Evolutionary conservation across 2,329 filamentous ascomycete species (phyloP), one percentile per base, ranked within the genome.

Genomic region (Fonsecaea multimorphosa): DNA sequence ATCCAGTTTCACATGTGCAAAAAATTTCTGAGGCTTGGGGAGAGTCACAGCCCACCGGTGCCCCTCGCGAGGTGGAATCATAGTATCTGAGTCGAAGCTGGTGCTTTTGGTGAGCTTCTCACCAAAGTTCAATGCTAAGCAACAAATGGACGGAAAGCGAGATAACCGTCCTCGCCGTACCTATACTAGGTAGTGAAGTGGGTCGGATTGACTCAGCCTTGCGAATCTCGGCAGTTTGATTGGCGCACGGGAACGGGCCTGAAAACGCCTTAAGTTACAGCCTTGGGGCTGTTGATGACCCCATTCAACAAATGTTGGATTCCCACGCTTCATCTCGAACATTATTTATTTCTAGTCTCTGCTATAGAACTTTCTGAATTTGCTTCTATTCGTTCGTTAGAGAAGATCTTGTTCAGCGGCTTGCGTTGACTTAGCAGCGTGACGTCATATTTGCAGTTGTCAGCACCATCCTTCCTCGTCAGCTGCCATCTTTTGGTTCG

Each of bases 181-280:
- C n/a, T n/a, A n/a, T n/a, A n/a, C n/a, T n/a, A n/a, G n/a, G n/a
- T n/a, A n/a, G n/a, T n/a, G n/a, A n/a, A n/a, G n/a, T n/a, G n/a
- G n/a, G n/a, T n/a, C n/a, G 22, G 16, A 11, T 24, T 5, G 8
- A 19, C 8, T 24, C 22, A 49, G 44, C 44, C 44, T 49, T 27
- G 44, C 11, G 22, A 3, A 24, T 27, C 98, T 96, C 1, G 95
- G 87, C 68, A 90, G 88, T 88, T 89, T 34, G 86, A 86, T 71
- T 90, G 88, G 75, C 98, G 86, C 69, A 98, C 86, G 73, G 98
- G 98, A 82, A 97, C 98, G 63, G 98, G 86, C 75, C 98, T 98
- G 79, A 98, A 92, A 1, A 98, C 90, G 0, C 94, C 91, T 31
- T 82, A 76, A 12, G 94, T 98, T 19, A 95, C 95, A 76, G 96